phyloP scores from a whole-genome alignment of 371 early-diverging fungal species.

The Mucor sp. region DNA sequence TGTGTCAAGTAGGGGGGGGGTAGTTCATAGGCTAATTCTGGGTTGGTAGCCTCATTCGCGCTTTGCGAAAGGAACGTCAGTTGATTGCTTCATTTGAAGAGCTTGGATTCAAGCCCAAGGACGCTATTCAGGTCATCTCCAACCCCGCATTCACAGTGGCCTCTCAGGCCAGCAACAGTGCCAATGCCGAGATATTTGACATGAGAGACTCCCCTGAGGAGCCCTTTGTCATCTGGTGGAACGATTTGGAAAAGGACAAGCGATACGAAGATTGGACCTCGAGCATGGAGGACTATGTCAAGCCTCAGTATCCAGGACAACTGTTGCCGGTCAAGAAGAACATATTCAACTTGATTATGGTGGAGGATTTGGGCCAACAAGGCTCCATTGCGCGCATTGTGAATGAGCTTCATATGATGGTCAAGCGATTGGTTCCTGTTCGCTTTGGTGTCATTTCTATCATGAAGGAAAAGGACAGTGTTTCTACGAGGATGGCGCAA shows the following conservation, averaged over 20 bases:
- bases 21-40: constrained; percentile 1
- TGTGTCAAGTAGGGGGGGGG: background rate
- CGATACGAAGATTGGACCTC: constrained; percentile 75
- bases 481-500: constrained; percentile 50
- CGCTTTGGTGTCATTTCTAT: constrained; percentile 83
- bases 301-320: constrained; percentile 68
- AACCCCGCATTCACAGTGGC: constrained; percentile 36
- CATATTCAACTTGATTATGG: constrained; percentile 67
- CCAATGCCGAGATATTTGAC: constrained; percentile 68
- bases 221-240: constrained; percentile 77
- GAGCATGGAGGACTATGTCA: constrained; percentile 54
- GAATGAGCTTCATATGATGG: constrained; percentile 56
- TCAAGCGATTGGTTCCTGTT: constrained; percentile 75
- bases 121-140: constrained; percentile 70
- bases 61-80: constrained; percentile 28
- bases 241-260: constrained; percentile 85
- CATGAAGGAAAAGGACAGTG: constrained; percentile 36
- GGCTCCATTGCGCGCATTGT: constrained; percentile 51
- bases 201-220: constrained; percentile 66
- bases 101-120: constrained; percentile 55
- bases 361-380: constrained; percentile 63
- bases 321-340: constrained; percentile 76
- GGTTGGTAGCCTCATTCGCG: constrained; percentile 23
- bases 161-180: constrained; percentile 26
- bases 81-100: constrained; percentile 48